Evolutionary conservation across 2,329 filamentous ascomycete species (phyloP), one percentile per base, ranked within the genome.

Genomic region (Lachnum nothofagi): DNA sequence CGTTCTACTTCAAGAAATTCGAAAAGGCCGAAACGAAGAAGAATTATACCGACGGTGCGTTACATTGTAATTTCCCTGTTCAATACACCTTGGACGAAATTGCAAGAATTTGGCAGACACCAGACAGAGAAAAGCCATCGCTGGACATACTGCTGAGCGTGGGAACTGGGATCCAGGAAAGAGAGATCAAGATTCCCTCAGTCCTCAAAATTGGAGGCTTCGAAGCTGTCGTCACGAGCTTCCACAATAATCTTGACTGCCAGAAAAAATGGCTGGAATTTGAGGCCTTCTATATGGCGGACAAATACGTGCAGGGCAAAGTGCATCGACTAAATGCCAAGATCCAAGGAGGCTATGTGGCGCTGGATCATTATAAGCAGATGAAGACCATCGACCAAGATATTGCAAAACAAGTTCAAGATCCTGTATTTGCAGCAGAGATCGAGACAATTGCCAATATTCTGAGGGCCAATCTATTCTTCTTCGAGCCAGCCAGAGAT

Each of bases 1-100:
- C 57, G 3, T 55, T 54, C 43, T 60, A 60, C 44, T 50, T 60
- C 16, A 52, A 39, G 5, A 44, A 46, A 16, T 58, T 57, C 34
- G 49, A 51, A 25, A 58, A 58, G 38, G 6, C 24, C 6, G 46
- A 54, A 19, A 57, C 42, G 14, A 52, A 49, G 12, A 52, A 38
- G 23, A 44, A 49, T 12, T 48, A 52, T 20, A 27, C 27, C 12
- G 49, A 52, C 20, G 45, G 49, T 2, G 46, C 49, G 24, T 33
- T 52, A 16, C 42, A 52, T 24, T 16, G 41, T 5, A 52, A 52
- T 20, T 52, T 42, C 31, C 49, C 46, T 16, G 49, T 44, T 5
- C 41, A 49, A 19, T 44, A 44, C 17, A 42, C 47, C 9, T 24
- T 44, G n/a, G 47, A 45, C 8, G 41, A 49, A 19, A 49, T 49